Evolutionary conservation across 2,329 filamentous ascomycete genomes (phyloP), one percentile per base, ranked within the genome.

Genomic region (Lomentospora prolificans): DNA sequence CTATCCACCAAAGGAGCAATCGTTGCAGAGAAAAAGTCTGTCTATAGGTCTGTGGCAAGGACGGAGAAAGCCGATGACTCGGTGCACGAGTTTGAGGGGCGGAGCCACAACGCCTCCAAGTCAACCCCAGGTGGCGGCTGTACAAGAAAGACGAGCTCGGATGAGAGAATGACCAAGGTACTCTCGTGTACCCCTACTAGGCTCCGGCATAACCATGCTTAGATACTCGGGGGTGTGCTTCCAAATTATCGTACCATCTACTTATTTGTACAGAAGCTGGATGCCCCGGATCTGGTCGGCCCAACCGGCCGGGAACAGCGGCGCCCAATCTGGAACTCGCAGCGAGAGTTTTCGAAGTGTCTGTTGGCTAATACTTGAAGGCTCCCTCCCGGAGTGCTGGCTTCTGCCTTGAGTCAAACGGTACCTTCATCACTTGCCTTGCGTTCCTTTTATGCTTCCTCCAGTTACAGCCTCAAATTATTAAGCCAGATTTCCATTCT

Each of bases 281-380:
- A 6, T 48, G 24, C 44, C 44, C 44, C 44, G 44, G 44, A 48
- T 19, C 17, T 48, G 19, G 44, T 22, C 44, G 44, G 44, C 44
- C 44, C 44, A 48, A 48, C 44, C 44, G 22, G 19, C 12, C 44
- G 44, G 44, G 44, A 25, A 48, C 44, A 48, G 44, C 44, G 44
- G 44, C 44, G 44, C 44, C 44, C 12, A 48, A 48, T 48, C 17
- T 48, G 44, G 22, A 51, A 51, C 27, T n/a, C n/a, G n/a, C n/a
- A n/a, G n/a, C n/a, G n/a, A n/a, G n/a, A n/a, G n/a, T 41, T 8
- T 17, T 27, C 44, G 24, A 27, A 22, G 44, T 8, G 6, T 33
- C 30, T 22, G n/a, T n/a, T n/a, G n/a, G n/a, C n/a, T n/a, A n/a
- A n/a, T n/a, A n/a, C n/a, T n/a, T n/a, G n/a, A n/a, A n/a, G n/a